Percentiles rank a stretch among this genome's conserved stretches.
Conservation (phyloP, 2,329 filamentous ascomycete species). For the Hypoxylon sp. region DNA sequence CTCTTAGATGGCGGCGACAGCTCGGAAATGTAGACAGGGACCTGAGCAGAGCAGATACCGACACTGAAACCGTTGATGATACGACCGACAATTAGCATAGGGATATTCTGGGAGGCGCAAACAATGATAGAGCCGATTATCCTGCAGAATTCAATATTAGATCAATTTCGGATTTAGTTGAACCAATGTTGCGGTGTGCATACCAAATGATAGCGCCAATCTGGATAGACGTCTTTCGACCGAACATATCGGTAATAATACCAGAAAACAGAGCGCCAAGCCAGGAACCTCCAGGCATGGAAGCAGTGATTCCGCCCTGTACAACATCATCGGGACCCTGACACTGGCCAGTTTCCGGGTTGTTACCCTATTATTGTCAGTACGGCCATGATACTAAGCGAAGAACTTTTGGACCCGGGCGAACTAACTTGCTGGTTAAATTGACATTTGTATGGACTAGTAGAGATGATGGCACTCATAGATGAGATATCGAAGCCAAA, state of each 20-base stretch:
- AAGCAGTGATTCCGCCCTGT: slow-evolving; percentile 76
- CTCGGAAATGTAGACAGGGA: slow-evolving; percentile 79
- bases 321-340: slow-evolving; percentile 65
- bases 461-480: slow-evolving; percentile 62
- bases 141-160: slow-evolving; percentile 54
- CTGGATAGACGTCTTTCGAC: slow-evolving; percentile 66
- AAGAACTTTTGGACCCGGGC: neutral
- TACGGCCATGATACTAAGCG: slow-evolving; percentile 1
- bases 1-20: slow-evolving; percentile 66
- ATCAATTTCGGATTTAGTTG: neutral
- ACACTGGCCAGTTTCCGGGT: slow-evolving; percentile 56
- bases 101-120: slow-evolving; percentile 63
- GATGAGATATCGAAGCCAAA: slow-evolving; percentile 64
- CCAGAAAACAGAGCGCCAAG: slow-evolving; percentile 74
- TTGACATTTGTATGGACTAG: slow-evolving; percentile 60
- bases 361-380: slow-evolving; percentile 48
- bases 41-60: slow-evolving; percentile 80
- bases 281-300: slow-evolving; percentile 80
- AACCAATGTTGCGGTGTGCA: slow-evolving; percentile 41
- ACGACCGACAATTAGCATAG: slow-evolving; percentile 76
- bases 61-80: slow-evolving; percentile 80
- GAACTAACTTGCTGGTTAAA: slow-evolving; percentile 58
- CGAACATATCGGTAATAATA: slow-evolving; percentile 69
- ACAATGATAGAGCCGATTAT: slow-evolving; percentile 64
- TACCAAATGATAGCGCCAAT: slow-evolving; percentile 67